Evolutionary conservation across 495 filamentous ascomycete genomes (phyloP).

Genomic region (Parathielavia appendiculata): DNA sequence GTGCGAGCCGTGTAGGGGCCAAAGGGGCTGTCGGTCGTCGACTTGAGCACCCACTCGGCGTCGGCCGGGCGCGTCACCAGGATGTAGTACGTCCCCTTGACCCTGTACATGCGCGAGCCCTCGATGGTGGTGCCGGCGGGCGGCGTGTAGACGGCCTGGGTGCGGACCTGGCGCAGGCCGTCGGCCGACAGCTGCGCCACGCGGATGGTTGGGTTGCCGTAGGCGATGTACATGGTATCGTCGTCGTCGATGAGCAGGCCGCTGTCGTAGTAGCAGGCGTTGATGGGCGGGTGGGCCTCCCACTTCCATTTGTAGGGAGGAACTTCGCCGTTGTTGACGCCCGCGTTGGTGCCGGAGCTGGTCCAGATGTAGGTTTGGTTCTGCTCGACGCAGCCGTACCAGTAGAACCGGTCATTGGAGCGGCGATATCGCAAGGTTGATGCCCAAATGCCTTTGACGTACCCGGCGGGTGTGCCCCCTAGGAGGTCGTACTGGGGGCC

Average conservation of each 20-base stretch:
- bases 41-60: slow-evolving; percentile 46
- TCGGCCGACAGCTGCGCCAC: slow-evolving; percentile 49
- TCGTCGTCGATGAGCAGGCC: slow-evolving; percentile 55
- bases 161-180: slow-evolving; percentile 37
- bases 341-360: slow-evolving; percentile 31
- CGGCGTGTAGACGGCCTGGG: slow-evolving; percentile 38
- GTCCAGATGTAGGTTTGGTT: slow-evolving; percentile 48
- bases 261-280: slow-evolving; percentile 54
- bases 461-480: slow-evolving; percentile 33
- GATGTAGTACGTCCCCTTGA: slow-evolving; percentile 52
- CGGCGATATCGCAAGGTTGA: slow-evolving; percentile 47
- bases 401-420: slow-evolving; percentile 48
- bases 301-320: slow-evolving; percentile 27
- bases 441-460: slow-evolving; percentile 53
- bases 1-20: slow-evolving; percentile 42
- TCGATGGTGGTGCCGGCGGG: slow-evolving; percentile 42
- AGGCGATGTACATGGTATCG: slow-evolving; percentile 51
- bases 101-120: slow-evolving; percentile 54
- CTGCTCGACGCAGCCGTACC: slow-evolving; percentile 51
- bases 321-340: slow-evolving; percentile 16
- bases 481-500: slow-evolving; percentile 46
- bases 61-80: slow-evolving; percentile 42
- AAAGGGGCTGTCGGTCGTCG: slow-evolving; percentile 36
- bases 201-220: slow-evolving; percentile 45
- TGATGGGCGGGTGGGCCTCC: slow-evolving; percentile 29